Base-by-base conservation (phyloP, 345 rosid genomes). In the Lumnitzera racemosa region DNA sequence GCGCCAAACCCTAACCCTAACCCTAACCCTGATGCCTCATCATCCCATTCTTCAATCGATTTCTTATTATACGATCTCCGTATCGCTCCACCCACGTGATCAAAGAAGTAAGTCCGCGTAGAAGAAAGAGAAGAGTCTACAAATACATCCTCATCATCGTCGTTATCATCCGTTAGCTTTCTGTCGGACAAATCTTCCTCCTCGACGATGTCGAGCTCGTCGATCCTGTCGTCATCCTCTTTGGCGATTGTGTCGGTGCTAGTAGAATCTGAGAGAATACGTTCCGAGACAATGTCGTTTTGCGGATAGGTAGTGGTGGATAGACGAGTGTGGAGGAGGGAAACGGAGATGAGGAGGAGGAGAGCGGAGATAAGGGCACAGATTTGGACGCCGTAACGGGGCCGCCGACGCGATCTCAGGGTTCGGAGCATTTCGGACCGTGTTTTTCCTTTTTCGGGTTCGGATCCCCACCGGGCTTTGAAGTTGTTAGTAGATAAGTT, bases 41-140 rank as follows among this genome's bases (percentile, higher is more conserved):
- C 82, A 69, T 89, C 98, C 97, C 97, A 92, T 27, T 92, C 92
- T 15, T 83, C 88, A 51, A 94, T 88, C 23, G 95, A 94, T 36
- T 81, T 67, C 78, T 79, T 86, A 61, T 70, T 77, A 46, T 78
- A 74, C 12, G 80, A 80, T 51, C 89, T 77, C 49, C 88, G 74
- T 11, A 84, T 83, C 0, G 83, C 79, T 41, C 96, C 95, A 14
- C 74, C 59, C 3, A 86, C 56, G 56, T 80, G 99, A 63, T 94
- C 99, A 61, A 88, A 79, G 74, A 76, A 90, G 65, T 83, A 85
- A 9, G 81, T 84, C 47, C 81, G 68, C n/a, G 80, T 68, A 3
- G 83, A 71, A 29, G 72, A n/a, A 56, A 69, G 68, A 46, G 70
- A 51, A 31, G 74, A 77, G 46, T 67, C 71, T 15, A 20, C 58